These are phyloP conservation scores for Warburgia ugandensis DNA, from an alignment of 164 flowering plant genomes.

Conservation along the genomic window DNA sequence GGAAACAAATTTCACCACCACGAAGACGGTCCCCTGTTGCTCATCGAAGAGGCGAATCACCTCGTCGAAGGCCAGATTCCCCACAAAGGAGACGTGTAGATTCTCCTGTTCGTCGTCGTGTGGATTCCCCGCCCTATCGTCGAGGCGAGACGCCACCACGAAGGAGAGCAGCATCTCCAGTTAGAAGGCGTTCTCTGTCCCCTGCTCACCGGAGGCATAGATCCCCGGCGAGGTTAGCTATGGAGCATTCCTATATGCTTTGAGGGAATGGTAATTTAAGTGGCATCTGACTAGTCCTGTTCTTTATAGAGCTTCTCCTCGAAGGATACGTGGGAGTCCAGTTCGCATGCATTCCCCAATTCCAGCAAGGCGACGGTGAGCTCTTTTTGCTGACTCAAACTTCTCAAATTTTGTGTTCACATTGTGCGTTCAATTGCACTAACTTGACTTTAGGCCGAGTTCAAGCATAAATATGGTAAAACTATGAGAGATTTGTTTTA, in stretches of 20 bases:
- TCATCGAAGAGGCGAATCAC: slow-evolving; percentile 68
- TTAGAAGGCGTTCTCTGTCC: slow-evolving; percentile 78
- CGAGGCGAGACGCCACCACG: slow-evolving; percentile 80
- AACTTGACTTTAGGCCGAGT: too few relatives aligned
- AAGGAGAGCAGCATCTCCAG: slow-evolving; percentile 74
- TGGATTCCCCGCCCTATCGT: slow-evolving; percentile 47
- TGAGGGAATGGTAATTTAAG: background rate
- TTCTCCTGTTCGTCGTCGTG: slow-evolving; percentile 69
- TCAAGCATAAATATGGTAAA: background rate
- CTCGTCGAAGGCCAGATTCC: slow-evolving; percentile 44
- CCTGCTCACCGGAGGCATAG: slow-evolving; percentile 64
- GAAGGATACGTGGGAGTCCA: slow-evolving; percentile 86
- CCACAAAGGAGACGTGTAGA: slow-evolving; percentile 63
- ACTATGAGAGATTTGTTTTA: background rate
- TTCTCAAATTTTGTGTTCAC: background rate
- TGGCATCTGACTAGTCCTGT: slow-evolving; percentile 2
- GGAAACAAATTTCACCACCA: slow-evolving; percentile 55
- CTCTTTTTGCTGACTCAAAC: background rate
- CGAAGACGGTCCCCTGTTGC: slow-evolving; percentile 67
- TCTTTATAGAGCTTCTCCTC: slow-evolving; percentile 47
- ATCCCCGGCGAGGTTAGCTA: slow-evolving; percentile 65
- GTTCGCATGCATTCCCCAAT: slow-evolving; percentile 77
- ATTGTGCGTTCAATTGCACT: background rate
- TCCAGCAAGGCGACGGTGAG: slow-evolving; percentile 80
- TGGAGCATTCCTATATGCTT: background rate